A percentile compares a stretch with the other conserved stretches of the same genome.
Conservation (phyloP, 2,329 filamentous ascomycete genomes). For the Penicillium sp. region DNA sequence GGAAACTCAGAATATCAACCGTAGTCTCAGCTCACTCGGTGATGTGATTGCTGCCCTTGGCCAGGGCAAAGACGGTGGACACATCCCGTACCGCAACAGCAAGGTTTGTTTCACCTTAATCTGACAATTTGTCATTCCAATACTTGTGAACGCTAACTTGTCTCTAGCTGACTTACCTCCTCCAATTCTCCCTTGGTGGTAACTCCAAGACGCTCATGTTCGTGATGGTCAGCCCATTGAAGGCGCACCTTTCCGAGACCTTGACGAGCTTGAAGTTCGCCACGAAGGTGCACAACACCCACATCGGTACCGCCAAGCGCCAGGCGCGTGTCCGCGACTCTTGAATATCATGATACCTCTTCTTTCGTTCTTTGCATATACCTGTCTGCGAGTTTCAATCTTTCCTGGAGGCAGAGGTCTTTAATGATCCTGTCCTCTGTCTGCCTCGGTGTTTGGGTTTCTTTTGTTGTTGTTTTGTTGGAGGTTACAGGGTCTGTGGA, state of each 20-base stretch:
- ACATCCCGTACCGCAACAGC: conserved; percentile 94
- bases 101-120: conserved; percentile 64
- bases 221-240: conserved; percentile 93
- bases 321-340: conserved; percentile 47
- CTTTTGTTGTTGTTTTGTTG: not conserved
- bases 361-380: conserved; percentile 31
- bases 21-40: conserved; percentile 85
- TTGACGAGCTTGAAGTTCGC: conserved; percentile 95
- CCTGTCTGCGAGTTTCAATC: conserved; percentile 16
- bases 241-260: conserved; percentile 89
- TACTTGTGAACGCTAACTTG: conserved; percentile 26
- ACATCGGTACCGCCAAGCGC: conserved; percentile 80
- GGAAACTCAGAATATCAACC: conserved; percentile 98
- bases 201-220: conserved; percentile 99
- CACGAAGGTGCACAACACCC: conserved; percentile 86
- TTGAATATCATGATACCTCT: conserved; percentile 36
- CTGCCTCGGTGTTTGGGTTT: conserved; percentile 35
- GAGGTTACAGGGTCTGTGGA: conserved; percentile 12
- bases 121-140: not conserved
- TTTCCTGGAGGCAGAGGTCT: conserved; percentile 28
- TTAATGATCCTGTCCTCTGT: conserved; percentile 39
- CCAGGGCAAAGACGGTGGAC: conserved; percentile 74
- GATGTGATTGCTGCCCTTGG: conserved; percentile 96
- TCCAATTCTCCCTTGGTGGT: conserved; percentile 92
- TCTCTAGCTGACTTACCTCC: conserved; percentile 78